Base-by-base conservation (phyloP, 306 rosid species). In the Prunus kanzakura region DNA sequence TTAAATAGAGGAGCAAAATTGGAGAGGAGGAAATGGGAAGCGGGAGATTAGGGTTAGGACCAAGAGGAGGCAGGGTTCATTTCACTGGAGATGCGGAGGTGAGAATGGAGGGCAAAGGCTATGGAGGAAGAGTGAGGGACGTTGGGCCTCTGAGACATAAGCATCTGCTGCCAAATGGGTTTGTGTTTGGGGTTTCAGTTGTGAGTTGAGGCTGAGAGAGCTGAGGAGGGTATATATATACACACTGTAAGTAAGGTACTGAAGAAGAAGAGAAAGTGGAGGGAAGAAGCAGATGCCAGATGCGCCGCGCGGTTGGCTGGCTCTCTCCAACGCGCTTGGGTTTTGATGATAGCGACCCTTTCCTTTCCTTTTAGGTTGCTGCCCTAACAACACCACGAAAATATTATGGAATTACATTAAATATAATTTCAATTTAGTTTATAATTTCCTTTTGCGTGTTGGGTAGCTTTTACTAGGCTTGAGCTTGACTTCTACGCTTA, bases 61-160 rank as follows among this genome's bases (percentile, higher is more conserved):
- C 79, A 80, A 77, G 43, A 38, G 62, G 84, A 84, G 64, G 5
- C 61, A 27, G 78, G 61, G 74, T 57, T 64, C 72, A 58, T 71
- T 12, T 82, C 78, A 82, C 71, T 72, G 64, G 80, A 78, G 43
- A 83, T 73, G 7, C 77, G 73, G 73, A 80, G 71, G 65, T 84
- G 85, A 14, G 84, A 82, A 27, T 80, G 87, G 49, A 74, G 83
- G 50, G 60, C 64, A 54, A 87, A 82, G 64, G 88, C 86, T 8
- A 87, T 55, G 81, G 88, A 79, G 76, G 90, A 87, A 32, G 81
- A 84, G 50, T 87, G 88, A 16, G 88, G 86, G 11, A 84, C 85
- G 66, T 10, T 11, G 10, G 74, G 86, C 74, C 82, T 80, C 61
- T 84, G 87, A 87, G 87, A 82, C 87, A 87, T 82, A 82, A 32